These are phyloP conservation scores for Eucalyptus regnans DNA, from an alignment of 345 rosid species.

Conservation along the genomic window DNA sequence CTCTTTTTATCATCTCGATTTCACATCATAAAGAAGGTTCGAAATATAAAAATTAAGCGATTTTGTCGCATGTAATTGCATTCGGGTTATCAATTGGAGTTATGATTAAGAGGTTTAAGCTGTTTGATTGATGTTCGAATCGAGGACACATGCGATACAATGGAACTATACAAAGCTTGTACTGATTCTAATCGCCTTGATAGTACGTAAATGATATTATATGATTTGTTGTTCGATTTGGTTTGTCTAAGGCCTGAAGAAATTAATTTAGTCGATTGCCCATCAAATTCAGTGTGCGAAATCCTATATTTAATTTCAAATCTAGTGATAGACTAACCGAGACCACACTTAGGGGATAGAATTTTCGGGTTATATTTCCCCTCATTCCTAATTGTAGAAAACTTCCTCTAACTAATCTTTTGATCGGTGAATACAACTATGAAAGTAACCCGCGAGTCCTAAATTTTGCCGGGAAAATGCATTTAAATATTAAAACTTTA, in stretches of 20 bases:
- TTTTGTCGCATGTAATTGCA: not conserved
- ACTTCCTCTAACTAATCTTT: not conserved
- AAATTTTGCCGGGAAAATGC: fast-evolving
- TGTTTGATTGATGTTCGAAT: not conserved
- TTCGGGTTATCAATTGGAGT: not conserved
- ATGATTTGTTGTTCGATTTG: not conserved
- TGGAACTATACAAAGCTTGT: not conserved
- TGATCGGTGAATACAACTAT: not conserved
- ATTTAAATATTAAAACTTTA: fast-evolving
- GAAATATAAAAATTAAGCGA: no score
- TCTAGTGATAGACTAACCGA: not conserved
- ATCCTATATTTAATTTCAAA: not conserved
- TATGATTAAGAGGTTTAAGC: not conserved
- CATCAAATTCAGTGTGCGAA: not conserved
- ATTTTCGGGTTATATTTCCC: not conserved
- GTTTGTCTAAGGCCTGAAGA: not conserved
- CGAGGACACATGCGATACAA: not conserved
- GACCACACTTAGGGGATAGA: not conserved
- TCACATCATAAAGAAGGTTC: not conserved
- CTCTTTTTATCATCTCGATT: not conserved
- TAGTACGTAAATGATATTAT: fast-evolving
- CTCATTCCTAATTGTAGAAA: not conserved
- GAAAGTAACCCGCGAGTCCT: not conserved
- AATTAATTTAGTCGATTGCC: not conserved
- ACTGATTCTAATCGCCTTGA: not conserved